These are phyloP conservation scores for Brassica carinata DNA, from an alignment of 345 rosid species.

Conservation along the genomic window DNA sequence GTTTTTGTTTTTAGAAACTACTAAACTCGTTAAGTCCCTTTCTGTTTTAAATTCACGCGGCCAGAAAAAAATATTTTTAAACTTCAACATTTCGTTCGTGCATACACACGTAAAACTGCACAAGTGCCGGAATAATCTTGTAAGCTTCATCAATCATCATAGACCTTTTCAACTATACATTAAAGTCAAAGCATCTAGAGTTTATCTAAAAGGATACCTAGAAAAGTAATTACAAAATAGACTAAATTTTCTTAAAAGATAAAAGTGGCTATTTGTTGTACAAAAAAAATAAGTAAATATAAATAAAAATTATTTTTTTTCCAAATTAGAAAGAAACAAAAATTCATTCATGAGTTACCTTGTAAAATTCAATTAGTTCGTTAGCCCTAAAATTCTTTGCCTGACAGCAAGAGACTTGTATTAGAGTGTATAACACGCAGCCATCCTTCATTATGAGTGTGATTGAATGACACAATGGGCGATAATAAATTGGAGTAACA, in stretches of 20 bases:
- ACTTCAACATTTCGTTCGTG: neutral
- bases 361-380: constrained; percentile 76
- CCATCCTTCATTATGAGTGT: neutral
- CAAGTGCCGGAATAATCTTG: neutral
- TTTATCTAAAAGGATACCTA: neutral
- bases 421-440: neutral
- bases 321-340: neutral
- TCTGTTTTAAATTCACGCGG: neutral
- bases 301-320: constrained; percentile 43
- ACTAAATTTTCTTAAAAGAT: neutral
- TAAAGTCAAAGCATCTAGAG: neutral
- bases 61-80: neutral
- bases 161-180: neutral
- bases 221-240: neutral
- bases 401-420: constrained; percentile 38
- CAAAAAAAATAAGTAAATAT: neutral
- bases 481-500: too few species aligned
- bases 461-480: too few species aligned
- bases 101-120: neutral
- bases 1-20: neutral
- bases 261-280: neutral
- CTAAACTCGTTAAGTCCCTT: neutral
- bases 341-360: constrained; percentile 45
- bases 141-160: neutral
- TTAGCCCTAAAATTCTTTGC: constrained; percentile 70